Percentiles rank a stretch among this genome's conserved stretches.
phyloP scores from a whole-genome alignment of 2,329 filamentous ascomycete species.

The Thelonectria discophora region DNA sequence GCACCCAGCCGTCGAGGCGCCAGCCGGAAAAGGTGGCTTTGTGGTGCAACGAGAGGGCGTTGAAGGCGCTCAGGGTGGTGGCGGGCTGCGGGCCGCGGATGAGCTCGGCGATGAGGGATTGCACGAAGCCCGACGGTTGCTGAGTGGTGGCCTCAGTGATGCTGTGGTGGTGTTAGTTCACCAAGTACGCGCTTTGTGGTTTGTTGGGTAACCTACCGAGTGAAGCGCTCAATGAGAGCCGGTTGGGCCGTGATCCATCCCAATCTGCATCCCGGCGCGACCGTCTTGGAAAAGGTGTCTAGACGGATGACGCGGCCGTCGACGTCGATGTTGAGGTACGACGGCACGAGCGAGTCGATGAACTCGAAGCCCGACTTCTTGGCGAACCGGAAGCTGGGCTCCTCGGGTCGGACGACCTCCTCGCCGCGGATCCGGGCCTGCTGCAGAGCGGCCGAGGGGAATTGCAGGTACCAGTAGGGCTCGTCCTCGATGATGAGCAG shows the following conservation, averaged over 20 bases:
- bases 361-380: conserved; percentile 74
- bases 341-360: conserved; percentile 83
- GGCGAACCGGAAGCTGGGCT: conserved; percentile 44
- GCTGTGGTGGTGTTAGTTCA: conserved; percentile 49
- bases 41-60: conserved; percentile 57
- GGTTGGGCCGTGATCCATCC: conserved; percentile 93
- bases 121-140: conserved; percentile 89
- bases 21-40: conserved; percentile 66
- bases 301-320: conserved; percentile 89
- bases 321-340: conserved; percentile 81
- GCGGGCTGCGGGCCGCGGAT: conserved; percentile 74
- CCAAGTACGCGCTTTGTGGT: not conserved
- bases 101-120: conserved; percentile 80
- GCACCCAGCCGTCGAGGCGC: conserved; percentile 86
- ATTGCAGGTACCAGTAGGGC: conserved; percentile 96
- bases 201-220: conserved; percentile 42
- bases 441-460: conserved; percentile 70
- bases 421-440: conserved; percentile 59
- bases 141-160: conserved; percentile 83
- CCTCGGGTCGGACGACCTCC: conserved; percentile 42
- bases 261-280: conserved; percentile 87
- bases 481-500: conserved; percentile 94
- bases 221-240: conserved; percentile 75
- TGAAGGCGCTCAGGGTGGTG: conserved; percentile 52
- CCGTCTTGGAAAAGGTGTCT: conserved; percentile 93